These are phyloP conservation scores for Suillus hirtellus DNA, from an alignment of 768 basidiomycete species.

Conservation along the genomic window DNA sequence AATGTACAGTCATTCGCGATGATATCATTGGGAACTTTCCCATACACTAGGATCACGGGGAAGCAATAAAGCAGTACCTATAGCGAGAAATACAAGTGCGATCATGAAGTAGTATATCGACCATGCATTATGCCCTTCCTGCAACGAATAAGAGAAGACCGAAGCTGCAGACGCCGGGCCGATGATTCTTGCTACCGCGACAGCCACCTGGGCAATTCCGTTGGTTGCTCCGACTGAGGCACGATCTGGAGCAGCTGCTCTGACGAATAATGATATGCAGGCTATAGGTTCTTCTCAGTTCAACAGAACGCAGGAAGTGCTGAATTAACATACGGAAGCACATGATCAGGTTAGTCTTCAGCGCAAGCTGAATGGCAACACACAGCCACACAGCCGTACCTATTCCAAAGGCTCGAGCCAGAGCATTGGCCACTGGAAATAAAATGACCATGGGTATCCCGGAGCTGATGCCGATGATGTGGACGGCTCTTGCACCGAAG, in stretches of 20 bases:
- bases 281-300: not conserved
- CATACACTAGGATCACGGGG: not conserved
- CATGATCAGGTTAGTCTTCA: constrained; percentile 29
- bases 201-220: not conserved
- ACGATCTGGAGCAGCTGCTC: constrained; percentile 9
- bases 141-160: not conserved
- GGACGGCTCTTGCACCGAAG: constrained; percentile 48
- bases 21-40: not conserved
- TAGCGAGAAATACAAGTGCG: not conserved
- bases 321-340: constrained; percentile 29
- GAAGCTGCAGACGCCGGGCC: constrained; percentile 1
- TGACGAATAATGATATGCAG: not conserved
- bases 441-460: constrained; percentile 31
- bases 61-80: not conserved
- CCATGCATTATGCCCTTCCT: constrained; percentile 1
- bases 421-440: constrained; percentile 33
- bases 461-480: constrained; percentile 26
- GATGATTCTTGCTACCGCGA: not conserved
- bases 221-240: not conserved
- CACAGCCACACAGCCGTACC: constrained; percentile 28
- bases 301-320: not conserved
- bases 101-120: not conserved
- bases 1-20: not conserved
- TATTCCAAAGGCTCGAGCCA: constrained; percentile 25
- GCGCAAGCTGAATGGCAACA: constrained; percentile 26